Evolutionary conservation across 2,329 filamentous ascomycete genomes (phyloP), one percentile per base, ranked within the genome.

Genomic region (Penicillium italicum): DNA sequence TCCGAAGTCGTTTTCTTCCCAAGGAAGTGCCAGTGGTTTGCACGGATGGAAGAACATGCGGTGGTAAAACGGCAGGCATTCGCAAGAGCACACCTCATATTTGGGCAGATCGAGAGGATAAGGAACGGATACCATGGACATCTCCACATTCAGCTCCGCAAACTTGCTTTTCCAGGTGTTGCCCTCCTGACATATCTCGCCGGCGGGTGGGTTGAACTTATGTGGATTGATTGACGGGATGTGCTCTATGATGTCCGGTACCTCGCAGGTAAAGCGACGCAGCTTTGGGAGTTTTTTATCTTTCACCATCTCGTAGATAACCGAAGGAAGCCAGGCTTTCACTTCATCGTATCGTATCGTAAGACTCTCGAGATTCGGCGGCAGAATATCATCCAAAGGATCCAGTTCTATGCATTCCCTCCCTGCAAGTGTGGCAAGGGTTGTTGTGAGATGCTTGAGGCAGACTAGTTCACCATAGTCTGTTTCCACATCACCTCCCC

Each of bases 31-130:
- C 10, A 49, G n/a, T 10, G 14, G 26, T n/a, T 28, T 30, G 5
- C 9, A 5, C 11, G 36, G 28, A 30, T 57, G 55, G 20, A 12
- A 43, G 38, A 16, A 36, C 43, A 50, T 50, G 22, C 55, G 52
- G 28, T 57, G 52, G 24, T 55, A 57, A 22, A 31, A 55, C 4
- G 49, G 12, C 34, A 57, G 33, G n/a, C 41, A 28, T 51, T 57
- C 55, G 26, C 55, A 57, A 4, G 52, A 37, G 37, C 55, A 57
- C 11, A 34, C 16, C 8, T 51, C 18, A 40, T 55, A 57, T 30
- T 36, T 30, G 8, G 55, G 46, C 28, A 55, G 10, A 8, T 34
- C 28, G 24, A 33, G 14, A 30, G 55, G 55, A 38, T 37, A 57
- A 22, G 52, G 41, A 31, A 57, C 46, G 2, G 22, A 30, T 8